Conservation (phyloP, 805 yeast species). For the Kodamaea neixiangensis region DNA sequence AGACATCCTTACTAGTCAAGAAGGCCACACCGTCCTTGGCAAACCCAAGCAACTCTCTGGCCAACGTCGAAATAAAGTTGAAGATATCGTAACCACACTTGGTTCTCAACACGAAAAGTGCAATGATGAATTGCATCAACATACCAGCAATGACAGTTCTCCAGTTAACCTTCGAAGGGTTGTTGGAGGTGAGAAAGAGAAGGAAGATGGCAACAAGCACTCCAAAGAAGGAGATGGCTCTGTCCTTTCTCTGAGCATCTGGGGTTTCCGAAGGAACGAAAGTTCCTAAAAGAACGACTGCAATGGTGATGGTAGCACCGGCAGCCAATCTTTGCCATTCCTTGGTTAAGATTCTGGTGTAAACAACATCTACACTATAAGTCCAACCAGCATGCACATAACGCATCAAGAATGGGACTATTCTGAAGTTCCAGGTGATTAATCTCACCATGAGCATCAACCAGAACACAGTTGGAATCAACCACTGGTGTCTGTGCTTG, state of each 20-base stretch:
- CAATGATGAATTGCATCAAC: conserved; percentile 59
- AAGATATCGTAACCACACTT: conserved; percentile 61
- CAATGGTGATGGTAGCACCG: conserved; percentile 48
- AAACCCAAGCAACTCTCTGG: conserved; percentile 56
- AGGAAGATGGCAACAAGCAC: conserved; percentile 46
- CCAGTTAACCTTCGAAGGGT: conserved; percentile 52
- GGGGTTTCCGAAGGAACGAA: conserved; percentile 50
- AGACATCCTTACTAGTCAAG: conserved; percentile 44
- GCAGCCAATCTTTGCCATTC: conserved; percentile 39
- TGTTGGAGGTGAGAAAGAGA: conserved; percentile 48
- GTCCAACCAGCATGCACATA: conserved; percentile 25
- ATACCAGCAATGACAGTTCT: conserved; percentile 60
- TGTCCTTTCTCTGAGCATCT: conserved; percentile 49
- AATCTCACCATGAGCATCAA: conserved; percentile 51
- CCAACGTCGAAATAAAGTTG: conserved; percentile 58
- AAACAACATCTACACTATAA: conserved; percentile 31
- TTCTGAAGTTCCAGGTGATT: conserved; percentile 50
- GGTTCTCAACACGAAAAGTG: conserved; percentile 62
- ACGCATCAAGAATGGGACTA: conserved; percentile 17
- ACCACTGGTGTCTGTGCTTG: conserved; percentile 52
- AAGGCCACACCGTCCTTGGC: conserved; percentile 65
- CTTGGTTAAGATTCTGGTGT: conserved; percentile 43
- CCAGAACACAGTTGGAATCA: conserved; percentile 58
- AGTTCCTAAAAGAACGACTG: conserved; percentile 54
- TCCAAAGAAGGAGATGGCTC: conserved; percentile 62